phyloP scores from a whole-genome alignment of 2,329 filamentous ascomycete species.

The Neonectria coccinea region DNA sequence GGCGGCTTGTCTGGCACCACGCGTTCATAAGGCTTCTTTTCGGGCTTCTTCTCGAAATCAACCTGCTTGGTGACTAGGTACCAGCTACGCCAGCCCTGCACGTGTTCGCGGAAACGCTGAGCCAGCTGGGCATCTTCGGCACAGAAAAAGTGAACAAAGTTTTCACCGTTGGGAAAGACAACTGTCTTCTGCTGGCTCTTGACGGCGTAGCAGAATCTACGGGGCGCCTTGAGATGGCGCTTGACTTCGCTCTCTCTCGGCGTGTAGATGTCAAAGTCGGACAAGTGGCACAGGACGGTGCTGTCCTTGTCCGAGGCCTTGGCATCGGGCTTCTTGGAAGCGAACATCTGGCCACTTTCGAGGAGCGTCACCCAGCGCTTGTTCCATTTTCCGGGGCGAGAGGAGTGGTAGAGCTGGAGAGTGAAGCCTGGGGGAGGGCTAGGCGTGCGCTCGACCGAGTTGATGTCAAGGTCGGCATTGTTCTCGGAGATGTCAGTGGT shows the following conservation, averaged over 20 bases:
- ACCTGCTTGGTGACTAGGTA: slow-evolving; percentile 82
- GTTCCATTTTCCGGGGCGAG: slow-evolving; percentile 86
- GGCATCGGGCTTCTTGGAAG: slow-evolving; percentile 77
- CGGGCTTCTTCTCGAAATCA: slow-evolving; percentile 56
- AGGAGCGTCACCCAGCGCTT: slow-evolving; percentile 84
- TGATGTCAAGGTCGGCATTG: slow-evolving; percentile 72
- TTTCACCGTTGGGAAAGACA: slow-evolving; percentile 84
- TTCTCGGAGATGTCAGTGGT: slow-evolving; percentile 67
- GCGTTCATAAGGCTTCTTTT: slow-evolving; percentile 17
- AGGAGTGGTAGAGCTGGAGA: slow-evolving; percentile 82
- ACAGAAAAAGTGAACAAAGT: slow-evolving; percentile 93
- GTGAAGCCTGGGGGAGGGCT: slow-evolving; percentile 74
- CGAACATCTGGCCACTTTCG: slow-evolving; percentile 76
- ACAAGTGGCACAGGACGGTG: slow-evolving; percentile 81
- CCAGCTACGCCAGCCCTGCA: slow-evolving; percentile 92
- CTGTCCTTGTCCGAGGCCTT: slow-evolving; percentile 73
- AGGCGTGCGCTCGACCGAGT: slow-evolving; percentile 68
- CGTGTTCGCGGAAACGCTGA: slow-evolving; percentile 74
- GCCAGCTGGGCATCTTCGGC: slow-evolving; percentile 78
- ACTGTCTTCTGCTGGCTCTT: slow-evolving; percentile 92
- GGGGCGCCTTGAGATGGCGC: slow-evolving; percentile 83
- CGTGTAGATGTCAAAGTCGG: slow-evolving; percentile 92
- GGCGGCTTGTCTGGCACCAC: slow-evolving; percentile 30
- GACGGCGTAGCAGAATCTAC: slow-evolving; percentile 85
- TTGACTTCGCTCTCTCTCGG: slow-evolving; percentile 76